These are phyloP conservation scores for Neurospora sp. DNA, from an alignment of 495 filamentous ascomycete genomes.

Conservation along the genomic window DNA sequence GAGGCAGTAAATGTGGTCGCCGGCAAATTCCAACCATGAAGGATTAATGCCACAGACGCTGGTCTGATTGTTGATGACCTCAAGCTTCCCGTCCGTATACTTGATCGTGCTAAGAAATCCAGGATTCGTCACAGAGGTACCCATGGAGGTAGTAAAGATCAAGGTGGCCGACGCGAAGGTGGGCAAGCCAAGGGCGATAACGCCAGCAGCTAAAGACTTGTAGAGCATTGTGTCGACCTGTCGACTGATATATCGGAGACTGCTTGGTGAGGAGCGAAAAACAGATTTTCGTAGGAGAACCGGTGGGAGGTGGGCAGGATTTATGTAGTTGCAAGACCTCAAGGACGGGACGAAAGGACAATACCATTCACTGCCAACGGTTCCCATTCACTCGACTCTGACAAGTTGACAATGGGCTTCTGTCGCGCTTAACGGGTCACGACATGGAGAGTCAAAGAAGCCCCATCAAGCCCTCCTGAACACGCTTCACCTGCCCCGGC, in stretches of 20 bases:
- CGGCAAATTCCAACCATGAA: slow-evolving; percentile 46
- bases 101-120: slow-evolving; percentile 3
- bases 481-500: not conserved
- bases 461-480: not conserved
- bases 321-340: not conserved
- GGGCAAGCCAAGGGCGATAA: slow-evolving; percentile 20
- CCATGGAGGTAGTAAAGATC: slow-evolving; percentile 51
- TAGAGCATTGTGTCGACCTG: slow-evolving; percentile 1
- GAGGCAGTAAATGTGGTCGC: slow-evolving; percentile 47
- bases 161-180: slow-evolving; percentile 26
- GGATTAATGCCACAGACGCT: slow-evolving; percentile 39
- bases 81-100: not conserved
- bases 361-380: not conserved
- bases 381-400: not conserved
- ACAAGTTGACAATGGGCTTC: not conserved
- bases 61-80: not conserved
- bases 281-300: not conserved
- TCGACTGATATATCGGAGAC: not conserved
- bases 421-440: not conserved
- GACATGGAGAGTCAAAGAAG: not conserved
- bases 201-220: slow-evolving; percentile 2
- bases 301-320: not conserved
- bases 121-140: slow-evolving; percentile 45
- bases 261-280: not conserved
- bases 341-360: not conserved